Conservation (phyloP, 331 rosid genomes). For the Spiraea crenata region DNA sequence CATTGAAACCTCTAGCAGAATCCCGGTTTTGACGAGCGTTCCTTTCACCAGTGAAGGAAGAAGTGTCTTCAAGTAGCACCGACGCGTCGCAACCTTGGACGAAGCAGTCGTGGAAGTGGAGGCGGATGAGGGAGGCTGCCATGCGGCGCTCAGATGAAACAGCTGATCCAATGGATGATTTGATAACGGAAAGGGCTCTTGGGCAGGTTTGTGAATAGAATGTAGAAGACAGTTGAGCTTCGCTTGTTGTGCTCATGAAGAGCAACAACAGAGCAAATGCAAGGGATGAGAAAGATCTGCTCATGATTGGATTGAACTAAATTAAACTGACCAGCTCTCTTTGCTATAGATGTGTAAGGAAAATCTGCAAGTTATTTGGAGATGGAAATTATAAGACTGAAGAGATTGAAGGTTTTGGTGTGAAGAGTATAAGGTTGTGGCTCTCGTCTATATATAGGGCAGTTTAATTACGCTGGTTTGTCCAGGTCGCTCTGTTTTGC, state of each 20-base stretch:
- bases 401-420: background rate
- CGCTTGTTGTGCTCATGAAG: background rate
- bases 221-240: constrained; percentile 28
- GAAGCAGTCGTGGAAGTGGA: constrained; percentile 11
- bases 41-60: constrained; percentile 21
- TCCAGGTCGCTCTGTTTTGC: background rate
- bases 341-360: no score
- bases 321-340: background rate
- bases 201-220: constrained; percentile 31
- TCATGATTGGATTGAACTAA: background rate
- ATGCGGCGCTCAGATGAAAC: constrained; percentile 27
- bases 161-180: background rate
- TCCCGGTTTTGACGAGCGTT: constrained; percentile 4
- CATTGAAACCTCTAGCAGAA: constrained; percentile 27
- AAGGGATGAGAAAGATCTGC: background rate
- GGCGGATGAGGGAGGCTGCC: constrained; percentile 35
- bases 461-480: background rate
- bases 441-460: constrained; percentile 7
- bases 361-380: no score
- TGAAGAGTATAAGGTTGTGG: background rate
- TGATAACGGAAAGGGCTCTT: constrained; percentile 9
- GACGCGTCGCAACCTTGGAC: constrained; percentile 43
- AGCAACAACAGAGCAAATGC: constrained; percentile 15
- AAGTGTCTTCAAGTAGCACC: constrained; percentile 30
- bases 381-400: background rate